Base-by-base conservation (phyloP, 805 yeast genomes). In the Suhomyces pyralidae region DNA sequence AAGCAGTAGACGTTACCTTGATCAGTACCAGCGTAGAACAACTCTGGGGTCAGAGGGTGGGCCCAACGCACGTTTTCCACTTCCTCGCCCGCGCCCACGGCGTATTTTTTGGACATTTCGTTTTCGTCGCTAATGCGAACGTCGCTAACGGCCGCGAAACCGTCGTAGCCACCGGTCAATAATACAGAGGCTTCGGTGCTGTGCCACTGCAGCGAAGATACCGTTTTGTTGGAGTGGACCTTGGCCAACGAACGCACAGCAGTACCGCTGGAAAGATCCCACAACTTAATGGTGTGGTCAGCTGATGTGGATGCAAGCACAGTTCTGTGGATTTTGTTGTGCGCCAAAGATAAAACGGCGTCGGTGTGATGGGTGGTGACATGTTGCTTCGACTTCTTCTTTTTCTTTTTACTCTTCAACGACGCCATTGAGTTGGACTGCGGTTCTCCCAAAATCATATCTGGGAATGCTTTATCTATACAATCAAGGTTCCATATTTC, bases 401-500 rank as follows among this genome's bases (percentile, higher is more conserved):
- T 70, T 67, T 80, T 80, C 63, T 81, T 80, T 69, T 79, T 78
- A 54, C 69, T 73, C 22, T 61, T 57, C 36, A 69, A 53, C 14
- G 68, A 68, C 57, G 77, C 73, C 49, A 76, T 67, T 40, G 76
- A 71, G 58, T 72, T 66, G 63, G 67, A 64, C 45, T 77, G 78
- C 9, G 84, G 83, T 65, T 88, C 96, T 49, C 99, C 98, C 55
- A 94, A 77, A 56, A 94, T 90, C 59, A 88, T 80, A 65, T 92
- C 97, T 12, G 99, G 99, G 80, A 89, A 93, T 25, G 96, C 93
- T 63, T 90, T 90, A 61, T 94, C 98, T 34, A 93, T 77, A 57
- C 86, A 84, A 68, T 94, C 99, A 63, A 94, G 76, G 70, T 94
- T 91, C 98, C 98, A 94, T 55, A 94, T 81, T 73, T 94, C 99